These are phyloP conservation scores for Cytospora piceicola DNA, from an alignment of 2,329 filamentous ascomycete species.

Conservation along the genomic window DNA sequence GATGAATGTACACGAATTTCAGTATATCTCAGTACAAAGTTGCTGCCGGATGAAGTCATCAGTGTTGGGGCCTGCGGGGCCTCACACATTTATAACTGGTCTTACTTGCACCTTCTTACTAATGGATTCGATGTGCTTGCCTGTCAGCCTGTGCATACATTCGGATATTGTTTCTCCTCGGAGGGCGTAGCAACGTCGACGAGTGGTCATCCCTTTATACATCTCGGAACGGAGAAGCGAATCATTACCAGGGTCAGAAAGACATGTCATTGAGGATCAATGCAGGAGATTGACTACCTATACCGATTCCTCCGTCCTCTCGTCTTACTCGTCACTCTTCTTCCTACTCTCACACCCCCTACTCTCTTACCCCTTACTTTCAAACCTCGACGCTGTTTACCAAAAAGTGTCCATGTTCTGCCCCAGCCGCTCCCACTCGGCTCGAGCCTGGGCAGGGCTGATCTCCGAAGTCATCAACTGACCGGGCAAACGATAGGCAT, in stretches of 20 bases:
- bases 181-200: background rate
- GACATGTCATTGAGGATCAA: background rate
- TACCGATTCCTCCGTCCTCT: background rate
- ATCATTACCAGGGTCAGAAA: background rate
- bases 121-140: background rate
- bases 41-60: constrained; percentile 18
- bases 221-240: background rate
- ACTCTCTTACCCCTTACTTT: background rate
- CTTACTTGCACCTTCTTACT: background rate
- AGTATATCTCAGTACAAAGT: background rate
- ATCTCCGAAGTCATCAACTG: constrained; percentile 33
- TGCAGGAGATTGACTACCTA: background rate
- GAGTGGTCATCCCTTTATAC: background rate
- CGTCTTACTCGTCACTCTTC: background rate
- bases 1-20: background rate
- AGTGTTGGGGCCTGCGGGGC: constrained; percentile 6
- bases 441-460: constrained; percentile 22
- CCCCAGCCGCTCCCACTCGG: constrained; percentile 8
- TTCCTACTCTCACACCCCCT: background rate
- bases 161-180: background rate
- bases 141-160: background rate
- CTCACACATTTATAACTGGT: background rate
- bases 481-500: constrained; percentile 33
- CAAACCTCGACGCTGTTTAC: too few relatives aligned
- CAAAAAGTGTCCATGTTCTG: background rate